Conservation (phyloP, 163 green algal genomes). For the Chlamydomonas reinhardtii region DNA sequence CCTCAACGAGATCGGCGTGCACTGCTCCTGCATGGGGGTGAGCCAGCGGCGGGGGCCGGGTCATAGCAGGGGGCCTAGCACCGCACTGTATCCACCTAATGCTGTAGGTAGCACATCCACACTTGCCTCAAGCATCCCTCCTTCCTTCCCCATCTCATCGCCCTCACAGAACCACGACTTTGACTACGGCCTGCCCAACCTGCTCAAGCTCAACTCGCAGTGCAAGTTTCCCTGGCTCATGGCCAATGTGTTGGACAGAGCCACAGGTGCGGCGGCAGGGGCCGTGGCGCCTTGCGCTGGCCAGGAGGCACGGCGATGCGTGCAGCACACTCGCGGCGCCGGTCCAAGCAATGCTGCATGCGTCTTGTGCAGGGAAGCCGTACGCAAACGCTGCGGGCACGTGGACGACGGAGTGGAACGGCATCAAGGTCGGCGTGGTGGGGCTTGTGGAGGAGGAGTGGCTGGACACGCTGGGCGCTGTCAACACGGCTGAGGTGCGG, state of each 20-base stretch:
- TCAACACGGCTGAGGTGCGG: constrained; percentile 68
- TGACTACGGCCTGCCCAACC: constrained; percentile 68
- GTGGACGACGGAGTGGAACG: constrained; percentile 54
- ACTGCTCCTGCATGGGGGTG: constrained; percentile 67
- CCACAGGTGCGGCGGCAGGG: constrained; percentile 56
- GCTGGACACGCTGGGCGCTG: constrained; percentile 70
- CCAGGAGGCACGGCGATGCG: too few relatives aligned
- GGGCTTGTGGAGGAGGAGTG: constrained; percentile 82
- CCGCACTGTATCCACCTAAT: too few relatives aligned
- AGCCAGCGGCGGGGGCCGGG: too few relatives aligned
- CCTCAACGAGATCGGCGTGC: constrained; percentile 73
- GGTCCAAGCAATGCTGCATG: too few relatives aligned
- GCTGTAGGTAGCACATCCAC: too few relatives aligned
- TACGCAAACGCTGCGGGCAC: background rate
- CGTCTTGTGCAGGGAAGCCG: constrained; percentile 29
- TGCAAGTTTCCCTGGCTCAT: constrained; percentile 87
- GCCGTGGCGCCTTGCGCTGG: too few relatives aligned
- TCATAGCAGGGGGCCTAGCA: too few relatives aligned
- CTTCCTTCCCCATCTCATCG: background rate
- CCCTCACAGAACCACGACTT: constrained; percentile 78
- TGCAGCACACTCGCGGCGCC: too few relatives aligned
- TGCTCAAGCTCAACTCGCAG: constrained; percentile 50
- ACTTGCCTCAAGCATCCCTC: too few relatives aligned
- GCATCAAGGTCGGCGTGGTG: constrained; percentile 68
- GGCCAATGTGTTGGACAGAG: constrained; percentile 75